These are phyloP conservation scores for Zoysia pacifica DNA, from an alignment of 176 grass and related monocot species.

Conservation along the genomic window DNA sequence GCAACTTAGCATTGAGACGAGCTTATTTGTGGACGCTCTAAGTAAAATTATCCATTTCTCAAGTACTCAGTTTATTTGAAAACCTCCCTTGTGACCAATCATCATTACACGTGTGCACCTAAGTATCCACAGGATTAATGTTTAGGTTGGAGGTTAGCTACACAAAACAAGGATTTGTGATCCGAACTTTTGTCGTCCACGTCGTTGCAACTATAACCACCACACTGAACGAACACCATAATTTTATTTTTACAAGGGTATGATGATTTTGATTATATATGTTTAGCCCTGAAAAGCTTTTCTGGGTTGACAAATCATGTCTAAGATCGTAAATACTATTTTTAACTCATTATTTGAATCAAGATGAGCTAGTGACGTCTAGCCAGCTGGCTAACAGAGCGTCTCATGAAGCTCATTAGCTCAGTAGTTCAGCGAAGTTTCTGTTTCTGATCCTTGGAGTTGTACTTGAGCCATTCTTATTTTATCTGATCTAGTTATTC, in stretches of 20 bases:
- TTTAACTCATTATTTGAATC: not conserved
- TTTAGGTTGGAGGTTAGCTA: constrained; percentile 26
- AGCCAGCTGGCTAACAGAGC: not conserved
- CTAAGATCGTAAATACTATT: not conserved
- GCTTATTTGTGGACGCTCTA: not conserved
- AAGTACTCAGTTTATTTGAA: not conserved
- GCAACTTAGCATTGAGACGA: not conserved
- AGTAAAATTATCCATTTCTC: constrained; percentile 3
- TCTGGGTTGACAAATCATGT: not conserved
- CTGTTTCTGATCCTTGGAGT: constrained; percentile 33
- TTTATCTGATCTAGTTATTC: constrained; percentile 49
- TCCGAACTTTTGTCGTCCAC: not conserved
- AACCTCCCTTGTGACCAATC: not conserved
- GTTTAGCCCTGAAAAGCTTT: not conserved
- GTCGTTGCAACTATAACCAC: constrained; percentile 33
- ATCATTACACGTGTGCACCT: constrained; percentile 31
- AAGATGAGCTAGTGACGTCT: constrained; percentile 3
- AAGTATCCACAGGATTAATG: constrained; percentile 5
- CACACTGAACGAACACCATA: not conserved
- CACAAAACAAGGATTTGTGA: constrained; percentile 12
- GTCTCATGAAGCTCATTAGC: not conserved
- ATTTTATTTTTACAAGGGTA: not conserved
- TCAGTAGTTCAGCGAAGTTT: not conserved
- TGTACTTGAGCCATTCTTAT: constrained; percentile 42
- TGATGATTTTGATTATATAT: not conserved